Evolutionary conservation across 2,329 filamentous ascomycete species (phyloP), one percentile per base, ranked within the genome.

Genomic region (Clonostachys solani): DNA sequence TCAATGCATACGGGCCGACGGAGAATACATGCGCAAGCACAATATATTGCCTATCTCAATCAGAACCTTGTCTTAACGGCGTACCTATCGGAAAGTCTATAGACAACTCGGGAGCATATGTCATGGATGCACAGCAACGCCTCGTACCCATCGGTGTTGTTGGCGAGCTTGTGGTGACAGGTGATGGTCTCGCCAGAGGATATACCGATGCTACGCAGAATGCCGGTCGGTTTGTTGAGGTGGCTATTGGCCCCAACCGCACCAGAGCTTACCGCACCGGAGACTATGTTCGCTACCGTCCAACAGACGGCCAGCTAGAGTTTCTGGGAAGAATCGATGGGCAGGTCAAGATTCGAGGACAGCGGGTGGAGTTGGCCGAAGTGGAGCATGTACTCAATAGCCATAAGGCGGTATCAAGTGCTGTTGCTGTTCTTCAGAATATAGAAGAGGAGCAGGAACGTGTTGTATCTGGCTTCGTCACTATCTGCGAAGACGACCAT

Each of bases 331-430:
- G 61, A 13, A 54, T 57, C 3, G 60, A 64, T 16, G 38, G 43
- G 5, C 60, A 63, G 18, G 49, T 61, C 43, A 64, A 64, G 47
- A 52, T 65, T 12, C 55, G 60, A 19, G 61, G 62, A 10, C 55
- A 64, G 9, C 57, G 62, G 3, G 44, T 65, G 19, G 63, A 66
- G 45, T 45, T 57, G 3, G 54, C 47, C 0, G 61, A 65, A 34
- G 53, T 64, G 3, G 61, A 64, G 15, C 50, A 54, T 9, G 48
- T 42, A 2, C 42, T 61, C 2, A 47, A 47, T 16, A 45, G 13
- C 2, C 47, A 56, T 9, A 35, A 45, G 3, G 5, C 29, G 4
- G 53, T 59, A 12, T 43, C 48, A 7, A 49, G 59, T 33, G 54
- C 56, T 2, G 56, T 46, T 15, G 52, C 49, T 3, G 43, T 62